phyloP scores from a whole-genome alignment of 2,329 filamentous ascomycete genomes.

The Hypoxylon sp. region DNA sequence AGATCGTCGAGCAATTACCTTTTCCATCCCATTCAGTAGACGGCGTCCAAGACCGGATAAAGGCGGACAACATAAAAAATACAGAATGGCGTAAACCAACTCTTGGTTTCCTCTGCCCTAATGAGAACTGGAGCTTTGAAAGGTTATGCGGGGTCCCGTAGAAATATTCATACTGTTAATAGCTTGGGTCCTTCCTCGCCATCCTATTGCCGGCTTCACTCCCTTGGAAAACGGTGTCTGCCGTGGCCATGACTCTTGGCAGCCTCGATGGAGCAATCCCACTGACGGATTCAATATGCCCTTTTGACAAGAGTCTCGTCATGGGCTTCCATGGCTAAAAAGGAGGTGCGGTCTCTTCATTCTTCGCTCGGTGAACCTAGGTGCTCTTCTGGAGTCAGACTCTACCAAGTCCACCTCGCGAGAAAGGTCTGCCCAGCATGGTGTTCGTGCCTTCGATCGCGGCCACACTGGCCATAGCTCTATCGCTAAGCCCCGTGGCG shows the following conservation, averaged over 20 bases:
- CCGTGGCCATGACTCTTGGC: conserved; percentile 39
- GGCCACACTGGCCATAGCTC: conserved; percentile 43
- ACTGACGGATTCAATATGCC: conserved; percentile 29
- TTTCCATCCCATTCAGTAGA: conserved; percentile 19
- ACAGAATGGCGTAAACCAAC: conserved; percentile 16
- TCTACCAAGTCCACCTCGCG: conserved; percentile 7
- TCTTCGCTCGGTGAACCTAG: neutral
- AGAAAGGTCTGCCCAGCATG: conserved; percentile 37
- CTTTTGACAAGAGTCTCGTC: conserved; percentile 12
- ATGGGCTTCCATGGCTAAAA: conserved; percentile 32
- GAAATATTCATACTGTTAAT: conserved; percentile 19
- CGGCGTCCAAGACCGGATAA: conserved; percentile 46
- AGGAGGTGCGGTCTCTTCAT: conserved; percentile 25
- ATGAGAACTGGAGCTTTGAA: conserved; percentile 15
- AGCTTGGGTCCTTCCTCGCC: conserved; percentile 9
- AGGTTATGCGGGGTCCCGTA: conserved; percentile 31
- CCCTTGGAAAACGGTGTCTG: conserved; percentile 31
- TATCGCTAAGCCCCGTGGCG: conserved; percentile 43
- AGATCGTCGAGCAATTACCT: conserved; percentile 37
- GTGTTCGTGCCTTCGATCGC: conserved; percentile 44
- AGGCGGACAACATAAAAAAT: conserved; percentile 31
- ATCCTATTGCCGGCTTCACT: conserved; percentile 33
- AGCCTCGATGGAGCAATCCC: conserved; percentile 36
- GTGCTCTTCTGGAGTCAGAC: conserved; percentile 18
- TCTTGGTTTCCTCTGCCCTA: conserved; percentile 23